phyloP scores from a whole-genome alignment of 75 land plant species.

The Azolla pinnata region DNA sequence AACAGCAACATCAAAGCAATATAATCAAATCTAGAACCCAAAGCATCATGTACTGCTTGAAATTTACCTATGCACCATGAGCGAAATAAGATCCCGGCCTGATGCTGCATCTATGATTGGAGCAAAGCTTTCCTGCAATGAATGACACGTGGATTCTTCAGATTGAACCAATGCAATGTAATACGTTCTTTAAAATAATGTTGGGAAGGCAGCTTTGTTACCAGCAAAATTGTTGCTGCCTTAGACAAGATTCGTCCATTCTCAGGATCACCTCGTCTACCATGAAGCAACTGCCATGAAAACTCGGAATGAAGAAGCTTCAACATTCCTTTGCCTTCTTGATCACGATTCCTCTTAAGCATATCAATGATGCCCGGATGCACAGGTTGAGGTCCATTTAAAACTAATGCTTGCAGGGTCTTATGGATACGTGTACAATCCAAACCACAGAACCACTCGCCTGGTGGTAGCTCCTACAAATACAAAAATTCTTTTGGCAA shows the following conservation, averaged over 20 bases:
- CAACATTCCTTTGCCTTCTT: neutral
- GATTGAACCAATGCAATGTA: no score
- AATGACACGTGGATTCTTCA: neutral
- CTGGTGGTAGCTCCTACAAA: slow-evolving; percentile 55
- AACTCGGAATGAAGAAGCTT: slow-evolving; percentile 4
- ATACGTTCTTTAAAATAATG: no score
- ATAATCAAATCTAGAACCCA: neutral
- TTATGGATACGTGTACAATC: slow-evolving; percentile 44
- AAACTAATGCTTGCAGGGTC: slow-evolving; percentile 34
- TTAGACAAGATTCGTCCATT: slow-evolving; percentile 28
- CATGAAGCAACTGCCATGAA: slow-evolving; percentile 67
- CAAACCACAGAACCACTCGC: slow-evolving; percentile 61
- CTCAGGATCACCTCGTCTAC: slow-evolving; percentile 33
- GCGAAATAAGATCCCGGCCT: slow-evolving; percentile 76
- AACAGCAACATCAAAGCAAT: no score
- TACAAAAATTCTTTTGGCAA: neutral
- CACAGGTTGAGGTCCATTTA: slow-evolving; percentile 29
- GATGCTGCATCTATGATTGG: slow-evolving; percentile 53
- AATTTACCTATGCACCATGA: slow-evolving; percentile 78
- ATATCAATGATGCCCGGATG: slow-evolving; percentile 14
- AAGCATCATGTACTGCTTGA: neutral
- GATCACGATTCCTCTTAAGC: slow-evolving; percentile 8
- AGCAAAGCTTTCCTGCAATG: slow-evolving; percentile 69
- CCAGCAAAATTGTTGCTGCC: slow-evolving; percentile 58
- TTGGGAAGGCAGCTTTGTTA: slow-evolving; percentile 9